phyloP scores from a whole-genome alignment of 306 rosid species.

The Leucaena leucocephala region DNA sequence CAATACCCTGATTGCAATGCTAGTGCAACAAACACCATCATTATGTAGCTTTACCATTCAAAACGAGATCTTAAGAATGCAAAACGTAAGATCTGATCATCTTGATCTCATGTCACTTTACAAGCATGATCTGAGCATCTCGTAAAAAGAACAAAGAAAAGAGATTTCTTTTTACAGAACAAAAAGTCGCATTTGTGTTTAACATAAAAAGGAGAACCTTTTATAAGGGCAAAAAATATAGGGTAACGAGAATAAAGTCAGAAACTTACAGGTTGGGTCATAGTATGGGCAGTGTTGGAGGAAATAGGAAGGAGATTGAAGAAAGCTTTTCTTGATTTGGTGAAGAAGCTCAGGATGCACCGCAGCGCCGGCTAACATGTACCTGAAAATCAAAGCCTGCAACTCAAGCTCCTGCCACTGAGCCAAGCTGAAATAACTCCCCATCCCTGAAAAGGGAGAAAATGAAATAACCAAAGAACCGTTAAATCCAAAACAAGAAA shows the following conservation, averaged over 20 bases:
- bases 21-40: constrained; percentile 29
- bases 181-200: not conserved
- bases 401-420: constrained; percentile 98
- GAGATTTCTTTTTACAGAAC: not conserved
- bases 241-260: not conserved
- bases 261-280: constrained; percentile 69
- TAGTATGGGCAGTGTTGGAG: constrained; percentile 58
- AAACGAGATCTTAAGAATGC: not conserved
- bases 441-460: constrained; percentile 54
- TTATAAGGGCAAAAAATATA: not conserved
- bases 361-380: constrained; percentile 86
- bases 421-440: constrained; percentile 75
- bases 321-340: constrained; percentile 83
- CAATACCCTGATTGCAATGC: constrained; percentile 83
- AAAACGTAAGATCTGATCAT: not conserved
- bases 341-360: constrained; percentile 93
- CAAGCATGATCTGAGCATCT: not conserved
- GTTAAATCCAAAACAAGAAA: constrained; percentile 17
- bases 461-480: constrained; percentile 14
- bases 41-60: not conserved
- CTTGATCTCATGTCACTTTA: not conserved
- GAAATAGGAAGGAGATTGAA: constrained; percentile 49
- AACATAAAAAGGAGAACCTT: not conserved
- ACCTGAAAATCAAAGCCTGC: constrained; percentile 89
- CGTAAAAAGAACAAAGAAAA: not conserved